Evolutionary conservation across 139 green algal species (phyloP), one percentile per base, ranked within the genome.

Genomic region (Microglena sp.): DNA sequence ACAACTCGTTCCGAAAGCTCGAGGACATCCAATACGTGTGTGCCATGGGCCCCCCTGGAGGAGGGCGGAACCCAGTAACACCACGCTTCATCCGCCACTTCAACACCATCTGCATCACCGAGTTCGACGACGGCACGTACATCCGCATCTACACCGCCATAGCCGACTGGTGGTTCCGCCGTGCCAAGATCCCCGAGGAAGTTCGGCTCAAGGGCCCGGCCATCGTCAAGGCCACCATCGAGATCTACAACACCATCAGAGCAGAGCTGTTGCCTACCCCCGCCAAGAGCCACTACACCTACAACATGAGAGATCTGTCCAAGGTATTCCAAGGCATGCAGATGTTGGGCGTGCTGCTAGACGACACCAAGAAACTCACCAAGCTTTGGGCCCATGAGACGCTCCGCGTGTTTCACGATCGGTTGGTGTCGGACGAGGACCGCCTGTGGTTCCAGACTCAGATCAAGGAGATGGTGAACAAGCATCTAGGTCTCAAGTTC

Each of bases 291-390:
- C 83, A 92, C 74, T 92, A 92, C 76, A 84, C 73, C 18, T 92
- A 86, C 83, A 92, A 92, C 83, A 81, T 92, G 78, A 73, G 85
- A 55, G 86, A 92, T 73, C 70, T 92, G 28, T 75, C 61, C 67
- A 88, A 86, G 65, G 78, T 86, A 59, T 18, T 79, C 64, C 74
- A 84, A 62, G 78, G 68, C 1, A 60, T 75, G 46, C 70, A 71
- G 74, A 29, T 75, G 80, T 55, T 81, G n/a, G 77, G 74, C 22
- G 58, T 69, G 8, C 58, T 69, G 2, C 44, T 90, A 46, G 70
- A 77, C 24, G 74, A 81, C 66, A 27, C 32, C 2, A 57, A 54
- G 4, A 59, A 76, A 26, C 54, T 90, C 24, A 46, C 57, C 27
- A 60, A 76, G 27, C 73, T 92, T 31, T 91, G 86, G 86, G 70